Evolutionary conservation across 257 asterid genomes (phyloP).

Genomic region (Salvia hispanica): DNA sequence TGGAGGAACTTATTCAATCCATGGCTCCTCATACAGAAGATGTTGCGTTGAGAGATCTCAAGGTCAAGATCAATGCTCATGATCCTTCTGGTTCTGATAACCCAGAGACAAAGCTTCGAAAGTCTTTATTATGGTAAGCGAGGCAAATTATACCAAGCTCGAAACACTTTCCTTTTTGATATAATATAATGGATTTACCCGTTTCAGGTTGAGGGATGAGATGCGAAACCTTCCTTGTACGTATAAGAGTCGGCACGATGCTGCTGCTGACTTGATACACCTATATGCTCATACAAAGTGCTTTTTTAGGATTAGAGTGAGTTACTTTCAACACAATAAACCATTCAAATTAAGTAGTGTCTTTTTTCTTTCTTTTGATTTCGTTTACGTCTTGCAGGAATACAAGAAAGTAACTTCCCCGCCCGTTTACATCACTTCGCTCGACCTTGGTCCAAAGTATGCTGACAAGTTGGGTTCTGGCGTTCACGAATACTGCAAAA

Average conservation of each 20-base stretch:
- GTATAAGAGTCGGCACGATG: conserved; percentile 89
- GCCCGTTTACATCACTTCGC: conserved; percentile 88
- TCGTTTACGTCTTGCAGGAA: conserved; percentile 53
- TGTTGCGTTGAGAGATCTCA: conserved; percentile 62
- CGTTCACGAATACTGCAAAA: conserved; percentile 84
- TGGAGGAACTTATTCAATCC: conserved; percentile 79
- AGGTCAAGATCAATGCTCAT: conserved; percentile 68
- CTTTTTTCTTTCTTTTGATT: conserved; percentile 20
- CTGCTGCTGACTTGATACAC: conserved; percentile 99
- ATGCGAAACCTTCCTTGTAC: conserved; percentile 88
- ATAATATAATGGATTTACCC: conserved; percentile 29
- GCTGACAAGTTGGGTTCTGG: conserved; percentile 84
- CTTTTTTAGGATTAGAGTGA: conserved; percentile 73
- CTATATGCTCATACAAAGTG: conserved; percentile 84
- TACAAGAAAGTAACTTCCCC: conserved; percentile 84
- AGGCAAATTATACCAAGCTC: conserved; percentile 8
- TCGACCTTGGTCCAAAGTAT: conserved; percentile 89
- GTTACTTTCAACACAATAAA: conserved; percentile 33
- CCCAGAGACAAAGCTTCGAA: conserved; percentile 58
- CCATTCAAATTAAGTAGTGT: background rate
- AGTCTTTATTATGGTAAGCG: conserved; percentile 86
- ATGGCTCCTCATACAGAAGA: conserved; percentile 89
- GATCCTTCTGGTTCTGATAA: conserved; percentile 82
- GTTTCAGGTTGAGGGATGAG: conserved; percentile 95
- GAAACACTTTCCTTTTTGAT: background rate